Evolutionary conservation across 306 rosid genomes (phyloP).

Genomic region (Corylus heterophylla): DNA sequence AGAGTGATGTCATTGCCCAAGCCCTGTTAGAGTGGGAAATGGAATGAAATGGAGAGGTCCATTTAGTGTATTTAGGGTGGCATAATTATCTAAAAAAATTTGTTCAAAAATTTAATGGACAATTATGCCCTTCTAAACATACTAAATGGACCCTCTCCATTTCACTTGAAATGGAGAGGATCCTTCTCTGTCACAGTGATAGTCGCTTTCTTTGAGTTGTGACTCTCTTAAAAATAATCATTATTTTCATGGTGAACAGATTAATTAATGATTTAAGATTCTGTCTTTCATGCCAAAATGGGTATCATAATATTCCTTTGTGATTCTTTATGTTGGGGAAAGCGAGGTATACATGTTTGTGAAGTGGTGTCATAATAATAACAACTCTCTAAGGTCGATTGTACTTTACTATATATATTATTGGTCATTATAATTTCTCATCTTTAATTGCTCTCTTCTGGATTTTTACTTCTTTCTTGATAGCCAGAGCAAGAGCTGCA

Average conservation of each 20-base stretch:
- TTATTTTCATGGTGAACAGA: background rate
- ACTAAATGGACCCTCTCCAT: too few species aligned
- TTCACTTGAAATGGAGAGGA: too few species aligned
- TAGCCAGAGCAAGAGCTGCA: background rate
- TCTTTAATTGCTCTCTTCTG: background rate
- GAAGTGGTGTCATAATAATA: conserved; percentile 19
- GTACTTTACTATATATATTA: background rate
- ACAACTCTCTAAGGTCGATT: conserved; percentile 13
- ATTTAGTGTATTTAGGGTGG: too few species aligned
- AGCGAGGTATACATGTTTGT: background rate
- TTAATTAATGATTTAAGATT: background rate
- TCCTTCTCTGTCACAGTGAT: background rate
- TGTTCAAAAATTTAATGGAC: too few species aligned
- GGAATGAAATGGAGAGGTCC: too few species aligned
- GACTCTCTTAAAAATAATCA: conserved; percentile 1
- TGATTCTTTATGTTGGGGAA: background rate
- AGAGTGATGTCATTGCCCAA: conserved; percentile 26
- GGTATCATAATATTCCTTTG: background rate
- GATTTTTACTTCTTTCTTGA: background rate
- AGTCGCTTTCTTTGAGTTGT: conserved; percentile 22
- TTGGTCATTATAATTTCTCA: background rate
- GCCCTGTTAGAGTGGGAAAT: background rate
- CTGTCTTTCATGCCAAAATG: background rate
- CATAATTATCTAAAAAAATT: too few species aligned
- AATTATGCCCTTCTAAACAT: too few species aligned